Evolutionary conservation across 2,329 filamentous ascomycete species (phyloP).

Genomic region (Arachnopeziza araneosa): DNA sequence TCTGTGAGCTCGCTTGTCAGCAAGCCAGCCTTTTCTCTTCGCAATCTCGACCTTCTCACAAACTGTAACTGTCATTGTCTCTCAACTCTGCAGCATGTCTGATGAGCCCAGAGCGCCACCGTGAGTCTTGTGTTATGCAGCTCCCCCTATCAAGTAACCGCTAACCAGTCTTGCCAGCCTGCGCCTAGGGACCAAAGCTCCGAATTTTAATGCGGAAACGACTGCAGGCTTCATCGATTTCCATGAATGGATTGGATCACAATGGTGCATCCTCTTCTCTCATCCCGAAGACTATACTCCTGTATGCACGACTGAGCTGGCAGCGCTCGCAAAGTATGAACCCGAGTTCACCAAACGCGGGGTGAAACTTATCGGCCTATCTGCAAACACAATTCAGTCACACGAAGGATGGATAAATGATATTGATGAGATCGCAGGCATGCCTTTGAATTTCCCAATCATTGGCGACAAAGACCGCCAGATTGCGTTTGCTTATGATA

Average conservation of each 20-base stretch:
- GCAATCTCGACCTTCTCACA: background rate
- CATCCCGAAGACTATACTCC: conserved; percentile 90
- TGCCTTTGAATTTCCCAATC: conserved; percentile 69
- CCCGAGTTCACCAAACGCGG: conserved; percentile 80
- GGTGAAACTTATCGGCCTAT: conserved; percentile 87
- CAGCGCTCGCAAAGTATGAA: conserved; percentile 84
- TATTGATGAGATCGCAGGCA: conserved; percentile 71
- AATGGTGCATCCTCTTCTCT: conserved; percentile 78
- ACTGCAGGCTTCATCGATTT: conserved; percentile 75
- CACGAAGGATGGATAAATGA: conserved; percentile 91
- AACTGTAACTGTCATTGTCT: background rate
- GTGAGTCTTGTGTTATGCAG: conserved; percentile 7
- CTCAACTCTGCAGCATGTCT: conserved; percentile 5
- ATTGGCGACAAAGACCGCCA: conserved; percentile 77
- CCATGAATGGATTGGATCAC: conserved; percentile 73
- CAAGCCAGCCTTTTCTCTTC: background rate
- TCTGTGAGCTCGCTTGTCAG: background rate
- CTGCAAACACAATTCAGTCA: conserved; percentile 77
- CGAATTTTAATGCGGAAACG: conserved; percentile 80
- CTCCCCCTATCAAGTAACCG: background rate
- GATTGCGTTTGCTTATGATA: conserved; percentile 72
- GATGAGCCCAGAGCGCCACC: conserved; percentile 15
- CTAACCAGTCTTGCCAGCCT: conserved; percentile 39
- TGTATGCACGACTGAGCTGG: conserved; percentile 93
- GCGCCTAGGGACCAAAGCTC: conserved; percentile 61